These are phyloP conservation scores for Arthroderma sp. DNA, from an alignment of 2,329 filamentous ascomycete genomes.

Conservation along the genomic window DNA sequence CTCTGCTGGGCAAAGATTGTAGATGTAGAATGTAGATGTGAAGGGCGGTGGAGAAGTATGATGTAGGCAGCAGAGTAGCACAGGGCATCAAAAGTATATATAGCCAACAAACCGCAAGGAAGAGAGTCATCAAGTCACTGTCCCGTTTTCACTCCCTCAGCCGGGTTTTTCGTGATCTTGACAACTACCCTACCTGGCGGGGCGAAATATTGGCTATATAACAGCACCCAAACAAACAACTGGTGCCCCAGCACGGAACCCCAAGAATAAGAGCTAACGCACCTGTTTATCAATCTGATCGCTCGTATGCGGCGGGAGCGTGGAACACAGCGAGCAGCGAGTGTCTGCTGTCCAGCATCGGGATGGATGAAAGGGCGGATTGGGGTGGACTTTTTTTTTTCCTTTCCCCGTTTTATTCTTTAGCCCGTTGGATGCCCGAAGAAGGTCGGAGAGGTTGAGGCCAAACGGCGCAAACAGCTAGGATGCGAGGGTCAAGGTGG, in stretches of 20 bases:
- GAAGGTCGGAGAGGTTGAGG: neutral
- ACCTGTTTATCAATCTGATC: conserved; percentile 4
- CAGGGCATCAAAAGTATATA: neutral
- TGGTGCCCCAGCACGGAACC: neutral
- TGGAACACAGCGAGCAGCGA: neutral
- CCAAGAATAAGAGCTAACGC: neutral
- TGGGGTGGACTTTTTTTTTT: neutral
- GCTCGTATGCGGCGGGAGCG: conserved; percentile 3
- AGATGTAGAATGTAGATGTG: neutral
- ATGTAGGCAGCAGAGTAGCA: conserved; percentile 2
- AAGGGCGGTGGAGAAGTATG: neutral
- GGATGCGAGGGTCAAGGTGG: neutral
- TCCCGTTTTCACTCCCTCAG: neutral
- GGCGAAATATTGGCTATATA: neutral
- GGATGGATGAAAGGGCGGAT: neutral
- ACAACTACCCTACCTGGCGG: neutral
- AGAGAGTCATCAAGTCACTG: neutral
- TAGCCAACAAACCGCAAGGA: neutral
- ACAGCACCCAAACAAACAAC: neutral
- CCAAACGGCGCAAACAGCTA: neutral
- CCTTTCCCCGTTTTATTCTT: neutral
- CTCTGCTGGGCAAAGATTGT: conserved; percentile 15
- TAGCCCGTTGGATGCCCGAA: neutral
- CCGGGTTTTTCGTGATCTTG: neutral
- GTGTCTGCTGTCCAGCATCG: conserved; percentile 3